These are phyloP conservation scores for Trametes elegans DNA, from an alignment of 768 basidiomycete species.

Conservation along the genomic window DNA sequence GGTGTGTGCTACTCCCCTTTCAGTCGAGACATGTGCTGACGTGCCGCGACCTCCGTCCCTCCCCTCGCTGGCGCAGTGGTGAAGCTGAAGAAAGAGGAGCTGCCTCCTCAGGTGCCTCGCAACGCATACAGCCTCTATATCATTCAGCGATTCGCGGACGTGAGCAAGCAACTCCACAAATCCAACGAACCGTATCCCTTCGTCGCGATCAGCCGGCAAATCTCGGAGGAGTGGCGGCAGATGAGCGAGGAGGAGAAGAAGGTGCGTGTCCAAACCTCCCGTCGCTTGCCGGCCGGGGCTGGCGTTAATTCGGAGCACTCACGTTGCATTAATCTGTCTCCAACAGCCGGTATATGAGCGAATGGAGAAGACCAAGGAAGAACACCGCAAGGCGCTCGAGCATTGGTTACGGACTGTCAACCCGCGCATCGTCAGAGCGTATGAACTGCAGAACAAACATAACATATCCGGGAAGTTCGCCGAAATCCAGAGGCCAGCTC, in stretches of 20 bases:
- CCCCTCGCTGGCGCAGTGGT: neutral
- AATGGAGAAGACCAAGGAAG: neutral
- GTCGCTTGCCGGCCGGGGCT: no score
- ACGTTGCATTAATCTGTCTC: neutral
- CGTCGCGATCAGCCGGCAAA: neutral
- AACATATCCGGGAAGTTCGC: neutral
- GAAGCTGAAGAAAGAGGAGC: constrained; percentile 7
- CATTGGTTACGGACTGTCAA: constrained; percentile 6
- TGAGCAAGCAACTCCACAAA: neutral
- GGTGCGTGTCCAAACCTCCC: neutral
- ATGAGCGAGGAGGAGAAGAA: constrained; percentile 14
- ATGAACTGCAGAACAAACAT: neutral
- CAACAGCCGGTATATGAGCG: neutral
- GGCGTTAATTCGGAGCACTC: neutral
- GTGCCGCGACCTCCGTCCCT: neutral
- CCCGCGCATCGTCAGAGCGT: constrained; percentile 8
- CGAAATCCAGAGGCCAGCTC: neutral
- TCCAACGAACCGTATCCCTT: neutral
- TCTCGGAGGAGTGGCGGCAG: neutral
- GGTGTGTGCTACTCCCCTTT: neutral
- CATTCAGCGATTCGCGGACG: neutral
- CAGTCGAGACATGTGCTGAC: neutral
- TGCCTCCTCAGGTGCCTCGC: constrained; percentile 2
- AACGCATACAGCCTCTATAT: constrained; percentile 3
- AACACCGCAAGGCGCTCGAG: neutral